These are phyloP conservation scores for Metschnikowia proteae DNA, from an alignment of 805 yeast species.

Conservation along the genomic window DNA sequence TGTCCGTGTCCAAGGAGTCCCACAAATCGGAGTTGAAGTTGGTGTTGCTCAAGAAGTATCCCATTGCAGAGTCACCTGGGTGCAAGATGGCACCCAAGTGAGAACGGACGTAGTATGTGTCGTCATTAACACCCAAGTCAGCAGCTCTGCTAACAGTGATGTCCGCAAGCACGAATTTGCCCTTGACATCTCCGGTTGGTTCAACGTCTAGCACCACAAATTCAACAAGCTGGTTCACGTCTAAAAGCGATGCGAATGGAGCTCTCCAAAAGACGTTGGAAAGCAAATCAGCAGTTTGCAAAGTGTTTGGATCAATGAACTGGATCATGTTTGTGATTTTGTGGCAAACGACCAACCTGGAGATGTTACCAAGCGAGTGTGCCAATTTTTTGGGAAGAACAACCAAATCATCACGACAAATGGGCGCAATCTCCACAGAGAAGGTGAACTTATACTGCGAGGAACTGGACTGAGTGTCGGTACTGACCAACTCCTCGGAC, in stretches of 20 bases:
- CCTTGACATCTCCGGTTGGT: conserved; percentile 76
- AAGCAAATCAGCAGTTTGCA: conserved; percentile 72
- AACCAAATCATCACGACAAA: conserved; percentile 94
- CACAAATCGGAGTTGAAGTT: conserved; percentile 86
- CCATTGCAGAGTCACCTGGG: conserved; percentile 94
- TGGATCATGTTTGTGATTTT: conserved; percentile 80
- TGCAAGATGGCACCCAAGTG: conserved; percentile 93
- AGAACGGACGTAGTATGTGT: conserved; percentile 77
- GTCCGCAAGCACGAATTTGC: conserved; percentile 82
- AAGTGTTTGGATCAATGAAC: conserved; percentile 78
- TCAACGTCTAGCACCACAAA: conserved; percentile 92
- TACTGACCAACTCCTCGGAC: conserved; percentile 87
- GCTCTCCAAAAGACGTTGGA: conserved; percentile 75
- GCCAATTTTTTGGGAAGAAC: conserved; percentile 88
- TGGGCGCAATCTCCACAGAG: conserved; percentile 91
- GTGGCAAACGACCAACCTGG: conserved; percentile 79
- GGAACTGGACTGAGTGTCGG: conserved; percentile 87
- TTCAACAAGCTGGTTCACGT: conserved; percentile 72
- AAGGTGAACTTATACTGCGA: conserved; percentile 86
- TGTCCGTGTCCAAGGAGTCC: conserved; percentile 60
- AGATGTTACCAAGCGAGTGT: conserved; percentile 73
- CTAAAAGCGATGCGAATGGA: conserved; percentile 75
- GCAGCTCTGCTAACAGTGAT: conserved; percentile 84
- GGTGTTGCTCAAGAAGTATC: conserved; percentile 79
- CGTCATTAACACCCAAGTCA: conserved; percentile 85